phyloP scores from a whole-genome alignment of 2,329 filamentous ascomycete species.

The Neonectria ditissima region DNA sequence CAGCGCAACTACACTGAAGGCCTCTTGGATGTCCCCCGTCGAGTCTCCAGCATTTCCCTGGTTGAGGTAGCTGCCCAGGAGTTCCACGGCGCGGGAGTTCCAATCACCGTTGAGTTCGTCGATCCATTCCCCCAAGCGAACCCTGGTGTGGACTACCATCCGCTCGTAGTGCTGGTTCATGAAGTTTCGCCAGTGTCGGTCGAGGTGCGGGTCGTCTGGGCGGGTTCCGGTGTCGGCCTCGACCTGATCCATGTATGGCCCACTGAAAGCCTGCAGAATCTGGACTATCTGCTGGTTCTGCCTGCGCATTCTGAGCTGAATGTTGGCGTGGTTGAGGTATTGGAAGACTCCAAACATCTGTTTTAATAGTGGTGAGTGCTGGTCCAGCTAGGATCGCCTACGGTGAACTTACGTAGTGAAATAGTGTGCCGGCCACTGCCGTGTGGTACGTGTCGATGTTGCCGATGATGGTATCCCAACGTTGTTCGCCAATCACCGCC shows the following conservation, averaged over 20 bases:
- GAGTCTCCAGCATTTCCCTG: background rate
- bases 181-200: background rate
- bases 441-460: background rate
- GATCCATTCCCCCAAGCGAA: background rate
- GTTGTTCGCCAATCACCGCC: background rate
- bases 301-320: slow-evolving; percentile 13
- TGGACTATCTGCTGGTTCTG: slow-evolving; percentile 11
- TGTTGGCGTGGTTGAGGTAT: slow-evolving; percentile 10
- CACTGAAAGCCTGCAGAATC: background rate
- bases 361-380: background rate
- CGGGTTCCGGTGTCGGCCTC: background rate
- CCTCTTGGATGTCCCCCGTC: background rate
- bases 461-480: background rate
- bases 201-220: background rate
- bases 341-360: slow-evolving; percentile 10
- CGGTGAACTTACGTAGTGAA: background rate
- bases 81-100: background rate
- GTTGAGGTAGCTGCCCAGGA: background rate
- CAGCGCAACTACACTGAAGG: background rate
- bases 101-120: background rate
- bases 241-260: background rate
- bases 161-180: background rate
- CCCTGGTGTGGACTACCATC: background rate
- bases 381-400: background rate
- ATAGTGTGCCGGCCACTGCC: background rate